These are phyloP conservation scores for Kappamyces sp. DNA, from an alignment of 192 early-diverging fungal genomes.

Conservation along the genomic window DNA sequence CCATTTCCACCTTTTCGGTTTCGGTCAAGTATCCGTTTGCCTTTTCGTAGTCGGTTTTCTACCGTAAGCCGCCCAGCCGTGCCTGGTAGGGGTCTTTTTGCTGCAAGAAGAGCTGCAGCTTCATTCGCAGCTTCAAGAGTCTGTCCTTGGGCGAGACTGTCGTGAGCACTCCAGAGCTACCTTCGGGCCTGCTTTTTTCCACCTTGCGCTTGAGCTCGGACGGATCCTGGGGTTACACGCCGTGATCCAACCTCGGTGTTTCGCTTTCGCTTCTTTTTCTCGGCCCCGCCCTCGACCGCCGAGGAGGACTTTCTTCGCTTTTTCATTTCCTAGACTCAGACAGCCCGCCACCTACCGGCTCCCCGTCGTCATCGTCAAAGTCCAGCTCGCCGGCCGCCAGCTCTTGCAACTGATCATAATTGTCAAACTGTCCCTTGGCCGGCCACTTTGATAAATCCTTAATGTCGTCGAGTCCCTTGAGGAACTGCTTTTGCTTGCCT, in stretches of 20 bases:
- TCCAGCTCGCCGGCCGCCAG: neutral
- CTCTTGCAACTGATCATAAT: neutral
- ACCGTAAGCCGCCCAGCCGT: neutral
- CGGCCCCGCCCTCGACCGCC: neutral
- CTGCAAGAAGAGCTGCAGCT: conserved; percentile 8
- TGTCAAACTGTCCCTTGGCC: neutral
- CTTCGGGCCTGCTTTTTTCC: conserved; percentile 9
- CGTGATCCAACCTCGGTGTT: neutral
- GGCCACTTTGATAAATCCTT: conserved; percentile 1
- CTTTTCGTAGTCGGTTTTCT: conserved; percentile 4
- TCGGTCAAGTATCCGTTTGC: conserved; percentile 2
- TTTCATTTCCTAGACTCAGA: neutral
- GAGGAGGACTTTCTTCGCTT: neutral
- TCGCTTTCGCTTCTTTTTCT: neutral
- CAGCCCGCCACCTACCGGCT: neutral
- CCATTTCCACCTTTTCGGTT: conserved; percentile 5
- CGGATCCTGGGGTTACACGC: neutral
- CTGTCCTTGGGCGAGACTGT: conserved; percentile 1
- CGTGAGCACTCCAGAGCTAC: neutral
- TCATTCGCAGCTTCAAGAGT: neutral
- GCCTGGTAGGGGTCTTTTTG: neutral
- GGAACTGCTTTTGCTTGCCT: neutral
- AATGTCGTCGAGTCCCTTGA: neutral
- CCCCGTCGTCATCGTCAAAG: neutral
- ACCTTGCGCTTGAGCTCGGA: neutral